A percentile compares a stretch with the other conserved stretches of the same genome.
phyloP scores from a whole-genome alignment of 1,284 basidiomycete genomes.

The Tylopilus sp. region DNA sequence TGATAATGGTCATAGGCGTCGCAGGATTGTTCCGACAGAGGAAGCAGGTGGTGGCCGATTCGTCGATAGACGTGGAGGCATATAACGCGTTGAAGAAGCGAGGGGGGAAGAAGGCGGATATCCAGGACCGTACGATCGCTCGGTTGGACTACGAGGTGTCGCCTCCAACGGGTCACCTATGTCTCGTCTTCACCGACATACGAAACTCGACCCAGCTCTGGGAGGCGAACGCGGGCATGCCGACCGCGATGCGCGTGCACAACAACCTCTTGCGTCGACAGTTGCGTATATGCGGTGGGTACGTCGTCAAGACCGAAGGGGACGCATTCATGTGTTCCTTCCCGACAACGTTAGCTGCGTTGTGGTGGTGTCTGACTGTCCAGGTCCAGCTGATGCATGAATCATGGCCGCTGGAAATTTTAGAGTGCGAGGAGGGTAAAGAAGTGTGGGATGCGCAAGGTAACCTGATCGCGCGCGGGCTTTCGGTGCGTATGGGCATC shows the following conservation, averaged over 20 bases:
- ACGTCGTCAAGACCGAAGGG: constrained; percentile 99
- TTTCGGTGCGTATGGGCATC: constrained; percentile 97
- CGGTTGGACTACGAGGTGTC: constrained; percentile 80
- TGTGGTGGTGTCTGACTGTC: constrained; percentile 91
- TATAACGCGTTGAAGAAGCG: constrained; percentile 38
- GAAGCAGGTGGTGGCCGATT: constrained; percentile 43
- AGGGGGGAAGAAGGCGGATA: constrained; percentile 42
- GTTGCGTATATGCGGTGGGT: constrained; percentile 90
- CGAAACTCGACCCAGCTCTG: constrained; percentile 96
- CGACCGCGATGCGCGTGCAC: constrained; percentile 90
- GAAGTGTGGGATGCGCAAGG: constrained; percentile 71
- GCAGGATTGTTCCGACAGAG: constrained; percentile 71
- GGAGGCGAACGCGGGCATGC: constrained; percentile 98
- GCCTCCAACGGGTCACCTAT: constrained; percentile 85
- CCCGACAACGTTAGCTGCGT: constrained; percentile 80
- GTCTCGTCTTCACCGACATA: constrained; percentile 98
- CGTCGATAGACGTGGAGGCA: constrained; percentile 42
- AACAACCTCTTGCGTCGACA: constrained; percentile 86
- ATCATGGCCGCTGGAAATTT: constrained; percentile 91
- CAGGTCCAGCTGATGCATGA: constrained; percentile 85
- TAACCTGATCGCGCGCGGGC: constrained; percentile 77
- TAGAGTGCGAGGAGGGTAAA: constrained; percentile 91
- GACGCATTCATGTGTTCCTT: constrained; percentile 99
- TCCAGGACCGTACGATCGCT: constrained; percentile 51
- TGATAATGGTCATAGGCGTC: constrained; percentile 97